A percentile compares a stretch with the other conserved stretches of the same genome.
These are phyloP conservation scores for Fusarium austroafricanum DNA, from an alignment of 2,329 filamentous ascomycete species.

Conservation along the genomic window DNA sequence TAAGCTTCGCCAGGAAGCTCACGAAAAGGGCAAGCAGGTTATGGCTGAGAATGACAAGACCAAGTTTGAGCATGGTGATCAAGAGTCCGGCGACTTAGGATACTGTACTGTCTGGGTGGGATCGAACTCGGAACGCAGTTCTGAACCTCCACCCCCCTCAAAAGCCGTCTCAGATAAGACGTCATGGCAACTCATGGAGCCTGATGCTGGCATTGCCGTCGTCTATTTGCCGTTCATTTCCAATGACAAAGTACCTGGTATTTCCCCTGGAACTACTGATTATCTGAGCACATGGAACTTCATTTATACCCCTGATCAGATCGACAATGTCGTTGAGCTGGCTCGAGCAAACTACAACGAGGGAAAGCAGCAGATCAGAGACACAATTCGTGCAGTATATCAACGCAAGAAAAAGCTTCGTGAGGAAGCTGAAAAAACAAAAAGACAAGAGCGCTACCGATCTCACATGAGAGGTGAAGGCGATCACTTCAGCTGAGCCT, in stretches of 20 bases:
- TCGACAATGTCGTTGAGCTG: constrained; percentile 85
- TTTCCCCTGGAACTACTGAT: constrained; percentile 85
- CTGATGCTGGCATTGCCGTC: constrained; percentile 86
- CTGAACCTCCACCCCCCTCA: constrained; percentile 63
- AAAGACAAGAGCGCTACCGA: constrained; percentile 56
- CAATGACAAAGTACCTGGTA: constrained; percentile 80
- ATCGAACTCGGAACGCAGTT: constrained; percentile 77
- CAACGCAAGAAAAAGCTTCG: constrained; percentile 84
- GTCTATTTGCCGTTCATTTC: constrained; percentile 91
- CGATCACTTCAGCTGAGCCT: constrained; percentile 70
- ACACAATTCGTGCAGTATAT: constrained; percentile 88
- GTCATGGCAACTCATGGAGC: constrained; percentile 74
- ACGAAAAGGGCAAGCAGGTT: constrained; percentile 39
- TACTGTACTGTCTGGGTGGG: constrained; percentile 98
- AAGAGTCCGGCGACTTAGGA: constrained; percentile 72
- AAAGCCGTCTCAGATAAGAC: constrained; percentile 70
- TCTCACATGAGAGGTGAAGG: constrained; percentile 64
- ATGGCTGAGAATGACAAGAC: constrained; percentile 48
- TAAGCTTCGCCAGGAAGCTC: constrained; percentile 43
- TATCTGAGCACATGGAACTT: constrained; percentile 99
- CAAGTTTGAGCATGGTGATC: constrained; percentile 56
- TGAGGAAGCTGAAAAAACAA: constrained; percentile 61
- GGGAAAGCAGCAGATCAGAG: constrained; percentile 80
- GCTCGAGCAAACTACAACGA: constrained; percentile 89
- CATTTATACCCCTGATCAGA: constrained; percentile 89